Evolutionary conservation across 129 eudicot genomes (phyloP).

Genomic region (Rutidosis leptorrhynchoides): DNA sequence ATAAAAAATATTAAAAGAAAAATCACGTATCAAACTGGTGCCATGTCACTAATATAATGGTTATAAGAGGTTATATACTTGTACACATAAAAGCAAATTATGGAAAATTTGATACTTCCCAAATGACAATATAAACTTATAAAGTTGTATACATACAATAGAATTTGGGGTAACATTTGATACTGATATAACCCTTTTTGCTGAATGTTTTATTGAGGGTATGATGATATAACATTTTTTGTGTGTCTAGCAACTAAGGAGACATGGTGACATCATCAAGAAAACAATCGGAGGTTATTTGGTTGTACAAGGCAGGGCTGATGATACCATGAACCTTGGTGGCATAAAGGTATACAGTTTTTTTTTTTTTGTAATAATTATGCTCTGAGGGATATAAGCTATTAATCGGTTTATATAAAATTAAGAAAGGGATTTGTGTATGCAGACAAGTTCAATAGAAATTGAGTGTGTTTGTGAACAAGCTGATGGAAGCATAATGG

Average conservation of each 20-base stretch:
- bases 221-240: background rate
- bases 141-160: too few species aligned
- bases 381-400: background rate
- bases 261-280: conserved; percentile 93
- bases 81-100: too few species aligned
- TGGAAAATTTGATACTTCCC: too few species aligned
- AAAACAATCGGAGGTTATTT: conserved; percentile 66
- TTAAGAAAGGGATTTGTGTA: background rate
- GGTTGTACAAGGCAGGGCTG: conserved; percentile 86
- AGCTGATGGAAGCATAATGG: conserved; percentile 65
- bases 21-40: too few species aligned
- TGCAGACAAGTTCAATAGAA: conserved; percentile 92
- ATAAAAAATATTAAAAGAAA: too few species aligned
- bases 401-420: background rate
- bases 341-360: conserved; percentile 74
- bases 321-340: conserved; percentile 98
- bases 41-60: background rate
- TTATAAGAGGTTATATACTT: too few species aligned
- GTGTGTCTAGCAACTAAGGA: conserved; percentile 59
- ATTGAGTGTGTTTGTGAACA: conserved; percentile 81
- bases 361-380: background rate
- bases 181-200: background rate
- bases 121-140: too few species aligned
- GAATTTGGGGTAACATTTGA: too few species aligned
- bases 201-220: background rate